Base-by-base conservation (phyloP, 352 stramenopile genomes). In the Phytophthora palmivora region DNA sequence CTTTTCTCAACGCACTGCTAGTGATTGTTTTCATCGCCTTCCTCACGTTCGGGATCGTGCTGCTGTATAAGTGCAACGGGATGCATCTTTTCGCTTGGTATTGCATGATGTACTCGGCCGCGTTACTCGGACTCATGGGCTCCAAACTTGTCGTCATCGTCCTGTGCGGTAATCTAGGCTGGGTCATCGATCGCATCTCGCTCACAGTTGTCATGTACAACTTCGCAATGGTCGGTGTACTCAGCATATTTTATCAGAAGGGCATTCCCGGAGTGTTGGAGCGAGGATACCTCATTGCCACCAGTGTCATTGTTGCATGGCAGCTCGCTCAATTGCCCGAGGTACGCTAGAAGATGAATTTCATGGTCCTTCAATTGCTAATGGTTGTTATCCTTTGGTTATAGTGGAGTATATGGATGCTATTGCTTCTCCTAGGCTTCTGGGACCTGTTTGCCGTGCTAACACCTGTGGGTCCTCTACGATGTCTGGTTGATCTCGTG, bases 371-470 rank as follows among this genome's bases (percentile, higher is more conserved):
- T 46, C 16, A 32, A 45, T 4, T 46, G 21, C 6, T 53, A 36
- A 54, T 12, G 22, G 39, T 38, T 38, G 11, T 39, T 51, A 11
- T 36, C 43, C 1, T 19, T 19, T 47, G 11, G 24, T 47, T 69
- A 3, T 26, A 92, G 80, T 97, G 87, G 88, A 96, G 85, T 24
- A 70, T 84, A 10, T 97, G 89, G 89, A 91, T 91, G 58, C 72
- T 96, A 4, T 66, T 96, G n/a, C 68, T 98, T 10, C 91, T 98
- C 33, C 74, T 99, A 38, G 97, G 89, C 1, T 89, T 99, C 34
- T 99, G 98, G 79, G 97, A 99, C 74, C 76, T 99, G 6, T 99
- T 97, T 64, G 97, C 97, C 4, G 97, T 99, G 2, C 74, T 99
- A 16, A 96, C 96, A 8, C 97, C 97, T 0, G 93, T 97, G 55